Evolutionary conservation across 75 land plant species (phyloP).

Genomic region (Selaginella tamariscina): DNA sequence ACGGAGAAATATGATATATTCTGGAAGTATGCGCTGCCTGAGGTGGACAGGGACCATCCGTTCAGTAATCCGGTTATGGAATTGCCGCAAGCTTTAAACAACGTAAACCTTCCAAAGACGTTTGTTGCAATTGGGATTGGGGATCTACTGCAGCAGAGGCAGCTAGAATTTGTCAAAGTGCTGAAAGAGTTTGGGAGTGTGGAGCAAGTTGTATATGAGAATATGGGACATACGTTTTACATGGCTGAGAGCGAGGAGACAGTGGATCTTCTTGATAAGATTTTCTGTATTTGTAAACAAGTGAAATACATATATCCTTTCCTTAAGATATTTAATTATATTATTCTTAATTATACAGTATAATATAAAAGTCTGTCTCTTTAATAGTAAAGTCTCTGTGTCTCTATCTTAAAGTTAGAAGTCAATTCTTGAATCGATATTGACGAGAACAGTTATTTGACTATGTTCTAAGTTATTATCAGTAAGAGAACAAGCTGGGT

Average conservation of each 20-base stretch:
- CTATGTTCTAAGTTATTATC: too few relatives aligned
- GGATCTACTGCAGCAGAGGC: neutral
- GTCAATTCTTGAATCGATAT: too few relatives aligned
- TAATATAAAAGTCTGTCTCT: too few relatives aligned
- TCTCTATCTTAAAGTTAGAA: too few relatives aligned
- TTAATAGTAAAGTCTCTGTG: too few relatives aligned
- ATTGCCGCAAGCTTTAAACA: neutral
- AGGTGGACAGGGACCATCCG: slow-evolving; percentile 44
- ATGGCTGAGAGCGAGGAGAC: neutral
- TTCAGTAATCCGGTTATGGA: slow-evolving; percentile 2
- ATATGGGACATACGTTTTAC: neutral
- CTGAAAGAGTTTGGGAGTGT: neutral
- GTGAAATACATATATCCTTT: too few relatives aligned
- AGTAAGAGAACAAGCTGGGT: too few relatives aligned
- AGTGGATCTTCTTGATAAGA: neutral
- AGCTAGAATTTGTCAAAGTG: neutral
- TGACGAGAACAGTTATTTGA: too few relatives aligned
- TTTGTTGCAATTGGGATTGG: neutral
- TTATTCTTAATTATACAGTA: too few relatives aligned
- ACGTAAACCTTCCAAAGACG: neutral
- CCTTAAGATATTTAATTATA: too few relatives aligned
- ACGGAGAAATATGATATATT: slow-evolving; percentile 28
- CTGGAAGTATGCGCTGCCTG: slow-evolving; percentile 46
- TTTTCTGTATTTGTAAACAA: neutral
- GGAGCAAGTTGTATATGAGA: neutral